A percentile compares a stretch with the other conserved stretches of the same genome.
Conservation (phyloP, 345 rosid genomes). For the Citrus mangshanensis region DNA sequence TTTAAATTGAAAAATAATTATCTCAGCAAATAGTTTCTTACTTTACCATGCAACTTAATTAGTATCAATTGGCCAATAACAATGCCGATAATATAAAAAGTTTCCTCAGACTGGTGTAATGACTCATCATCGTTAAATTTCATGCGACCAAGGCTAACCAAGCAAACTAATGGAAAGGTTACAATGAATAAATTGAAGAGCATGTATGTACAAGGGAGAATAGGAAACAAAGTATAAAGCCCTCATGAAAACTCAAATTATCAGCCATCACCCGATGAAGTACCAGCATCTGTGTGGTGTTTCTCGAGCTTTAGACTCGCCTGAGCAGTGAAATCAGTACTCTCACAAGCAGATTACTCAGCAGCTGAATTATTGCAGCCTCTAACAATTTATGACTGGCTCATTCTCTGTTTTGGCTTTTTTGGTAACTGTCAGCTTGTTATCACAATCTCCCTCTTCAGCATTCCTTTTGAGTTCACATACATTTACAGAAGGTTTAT, state of each 20-base stretch:
- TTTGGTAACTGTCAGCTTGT: not conserved
- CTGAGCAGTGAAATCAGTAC: not conserved
- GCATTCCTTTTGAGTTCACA: conserved; percentile 6
- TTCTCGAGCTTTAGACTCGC: conserved; percentile 1
- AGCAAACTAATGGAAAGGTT: not conserved
- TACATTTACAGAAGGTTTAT: not conserved
- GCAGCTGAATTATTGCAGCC: not conserved
- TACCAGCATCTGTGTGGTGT: conserved; percentile 10
- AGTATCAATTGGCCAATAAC: too few species aligned
- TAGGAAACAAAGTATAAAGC: not conserved
- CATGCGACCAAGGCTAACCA: not conserved
- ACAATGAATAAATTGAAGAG: not conserved
- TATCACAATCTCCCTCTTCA: conserved; percentile 6
- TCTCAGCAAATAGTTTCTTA: not conserved
- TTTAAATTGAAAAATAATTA: not conserved
- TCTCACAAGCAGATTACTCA: not conserved
- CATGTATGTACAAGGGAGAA: conserved; percentile 6
- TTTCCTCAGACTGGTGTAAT: not conserved
- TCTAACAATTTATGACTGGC: not conserved
- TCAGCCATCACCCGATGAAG: not conserved
- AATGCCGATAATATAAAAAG: not conserved
- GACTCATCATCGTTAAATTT: not conserved
- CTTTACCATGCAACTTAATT: too few species aligned
- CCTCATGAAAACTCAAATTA: conserved; percentile 7
- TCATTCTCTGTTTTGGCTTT: not conserved